Base-by-base conservation (phyloP, 306 rosid genomes). In the Amphicarpaea edgeworthii region DNA sequence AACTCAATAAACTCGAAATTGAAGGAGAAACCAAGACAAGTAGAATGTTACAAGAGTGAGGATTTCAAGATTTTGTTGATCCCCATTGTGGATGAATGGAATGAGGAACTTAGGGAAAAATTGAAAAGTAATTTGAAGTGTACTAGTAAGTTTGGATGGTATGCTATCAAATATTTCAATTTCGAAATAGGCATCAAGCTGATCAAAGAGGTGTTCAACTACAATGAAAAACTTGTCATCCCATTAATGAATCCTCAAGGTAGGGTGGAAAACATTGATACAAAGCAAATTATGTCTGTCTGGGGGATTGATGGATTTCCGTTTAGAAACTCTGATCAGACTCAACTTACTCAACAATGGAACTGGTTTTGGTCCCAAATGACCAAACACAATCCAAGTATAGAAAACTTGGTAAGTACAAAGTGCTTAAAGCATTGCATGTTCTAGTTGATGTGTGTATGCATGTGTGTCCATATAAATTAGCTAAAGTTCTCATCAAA, bases 241-340 rank as follows among this genome's bases (percentile, higher is more conserved):
- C 63, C 74, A 0, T n/a, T 81, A 42, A 50, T 81, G n/a, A 81
- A 69, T 20, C 78, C 73, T 12, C 74, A 81, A 81, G 85, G 85
- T 1, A 45, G 21, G 6, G 51, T 71, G 1, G 73, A 72, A 42
- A 76, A 81, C 14, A 5, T 21, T 5, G 71, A 81, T 14, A 69
- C 85, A 0, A 30, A 42, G 37, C 77, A 76, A 3, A 64, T 81
- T 23, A 15, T 81, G 12, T 76, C 79, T 63, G 47, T 30, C 0
- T 76, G 85, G 85, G 85, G 78, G 2, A 72, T 69, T 3, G 74
- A 71, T 0, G 85, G 78, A 0, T 81, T 81, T 55, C 85, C 81
- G 2, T 81, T 77, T 14, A 72, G 74, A 20, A 40, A n/a, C 14
- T 50, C 53, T 11, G 81, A 76, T 63, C 78, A 69, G 15, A 32